These are phyloP conservation scores for Sugiyamaella lignohabitans DNA, from an alignment of 805 yeast species.

Conservation along the genomic window DNA sequence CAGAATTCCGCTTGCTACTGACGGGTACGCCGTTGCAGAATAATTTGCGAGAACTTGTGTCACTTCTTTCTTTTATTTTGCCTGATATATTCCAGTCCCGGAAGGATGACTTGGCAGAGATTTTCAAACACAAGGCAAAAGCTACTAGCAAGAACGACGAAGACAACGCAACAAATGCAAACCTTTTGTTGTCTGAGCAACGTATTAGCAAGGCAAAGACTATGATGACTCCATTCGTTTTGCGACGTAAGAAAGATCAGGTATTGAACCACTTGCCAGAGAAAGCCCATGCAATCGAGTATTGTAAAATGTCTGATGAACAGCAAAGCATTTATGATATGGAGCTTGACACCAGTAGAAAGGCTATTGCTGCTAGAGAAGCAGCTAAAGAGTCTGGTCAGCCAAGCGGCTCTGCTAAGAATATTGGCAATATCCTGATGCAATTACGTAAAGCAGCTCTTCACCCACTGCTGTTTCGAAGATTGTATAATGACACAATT, in stretches of 20 bases:
- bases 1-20: conserved; percentile 74
- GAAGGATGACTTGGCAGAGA: conserved; percentile 70
- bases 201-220: conserved; percentile 90
- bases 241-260: conserved; percentile 86
- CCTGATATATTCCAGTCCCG: conserved; percentile 77
- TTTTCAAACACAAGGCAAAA: conserved; percentile 82
- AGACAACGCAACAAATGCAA: conserved; percentile 23
- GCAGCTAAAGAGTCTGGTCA: conserved; percentile 16
- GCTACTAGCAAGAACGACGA: conserved; percentile 39
- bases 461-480: conserved; percentile 83
- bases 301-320: conserved; percentile 52
- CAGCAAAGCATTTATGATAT: conserved; percentile 58
- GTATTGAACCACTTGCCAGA: conserved; percentile 84
- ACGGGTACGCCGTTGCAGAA: conserved; percentile 98
- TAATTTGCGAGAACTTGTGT: conserved; percentile 82
- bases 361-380: conserved; percentile 19
- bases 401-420: conserved; percentile 22
- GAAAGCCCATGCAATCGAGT: conserved; percentile 56
- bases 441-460: conserved; percentile 83
- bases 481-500: conserved; percentile 47
- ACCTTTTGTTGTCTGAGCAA: conserved; percentile 78
- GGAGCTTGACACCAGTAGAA: conserved; percentile 42
- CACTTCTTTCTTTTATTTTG: conserved; percentile 82
- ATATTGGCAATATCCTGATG: conserved; percentile 74
- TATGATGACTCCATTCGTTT: conserved; percentile 97